Base-by-base conservation (phyloP, 2,329 filamentous ascomycete genomes). In the Pseudogymnoascus sp. region DNA sequence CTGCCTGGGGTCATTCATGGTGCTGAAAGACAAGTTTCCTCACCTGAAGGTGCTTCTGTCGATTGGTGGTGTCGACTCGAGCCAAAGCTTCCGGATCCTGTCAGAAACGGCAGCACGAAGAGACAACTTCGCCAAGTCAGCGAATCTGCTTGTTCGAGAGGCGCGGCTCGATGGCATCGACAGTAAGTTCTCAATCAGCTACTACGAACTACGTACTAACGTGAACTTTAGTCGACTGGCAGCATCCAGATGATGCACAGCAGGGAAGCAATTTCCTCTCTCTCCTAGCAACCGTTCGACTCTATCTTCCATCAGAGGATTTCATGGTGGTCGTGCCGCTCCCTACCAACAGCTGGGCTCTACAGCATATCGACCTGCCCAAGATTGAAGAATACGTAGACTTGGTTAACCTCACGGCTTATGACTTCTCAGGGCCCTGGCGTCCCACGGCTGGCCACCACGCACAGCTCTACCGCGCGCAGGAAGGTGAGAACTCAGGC, bases 401-500 rank as follows among this genome's bases (percentile, higher is more conserved):
- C 74, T 82, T 87, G 66, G 77, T 95, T 73, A 93, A 93, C 73
- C 77, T 95, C 37, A 91, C 89, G 83, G 84, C 89, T 1, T 95
- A 92, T 74, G 90, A 95, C 74, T 90, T 93, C 71, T 86, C 83
- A 25, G 89, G 90, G 1, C 79, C 84, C 3, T 93, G 89, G 89
- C 84, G 83, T 1, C 72, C 78, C 31, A 82, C 82, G 63, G 84
- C 84, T 53, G 90, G 89, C 5, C 88, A 93, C 72, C 90, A 93
- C 62, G 84, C 89, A 3, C 89, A 92, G 72, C 82, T 95, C 1
- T 90, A 87, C 71, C 78, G 85, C 1, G 81, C 85, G 63, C 77
- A 75, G 62, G 81, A 84, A 66, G 83, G 82, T 66, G 82, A 88
- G 66, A 79, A 83, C 1, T 91, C 88, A 1, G 87, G 83, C n/a